Conservation (phyloP, 768 basidiomycete genomes). For the Phaffia tasmanica region DNA sequence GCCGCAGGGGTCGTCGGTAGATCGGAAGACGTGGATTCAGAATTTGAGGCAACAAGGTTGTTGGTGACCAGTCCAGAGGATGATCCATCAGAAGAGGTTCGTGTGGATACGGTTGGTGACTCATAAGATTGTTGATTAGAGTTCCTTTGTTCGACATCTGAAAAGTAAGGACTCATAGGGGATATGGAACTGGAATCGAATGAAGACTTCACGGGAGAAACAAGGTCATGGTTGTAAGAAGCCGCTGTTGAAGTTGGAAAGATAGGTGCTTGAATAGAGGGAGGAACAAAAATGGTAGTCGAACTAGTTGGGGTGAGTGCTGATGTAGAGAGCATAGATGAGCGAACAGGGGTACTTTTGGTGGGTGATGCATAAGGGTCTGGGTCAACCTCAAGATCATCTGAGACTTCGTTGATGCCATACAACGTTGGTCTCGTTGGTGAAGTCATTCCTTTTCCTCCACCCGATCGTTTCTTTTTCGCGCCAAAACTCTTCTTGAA, state of each 20-base stretch:
- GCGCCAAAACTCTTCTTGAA: slow-evolving; percentile 25
- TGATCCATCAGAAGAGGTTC: slow-evolving; percentile 11
- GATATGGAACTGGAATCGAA: slow-evolving; percentile 13
- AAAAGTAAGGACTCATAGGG: slow-evolving; percentile 17
- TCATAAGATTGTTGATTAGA: slow-evolving; percentile 28
- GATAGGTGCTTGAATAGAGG: background rate
- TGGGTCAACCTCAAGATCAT: slow-evolving; percentile 10
- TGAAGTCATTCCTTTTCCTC: background rate
- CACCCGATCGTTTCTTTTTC: slow-evolving; percentile 19
- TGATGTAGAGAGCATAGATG: slow-evolving; percentile 3
- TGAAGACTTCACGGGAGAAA: slow-evolving; percentile 15
- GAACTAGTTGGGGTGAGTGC: slow-evolving; percentile 2
- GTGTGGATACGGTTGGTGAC: slow-evolving; percentile 24
- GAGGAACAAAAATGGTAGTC: background rate
- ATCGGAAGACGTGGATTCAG: slow-evolving; percentile 23
- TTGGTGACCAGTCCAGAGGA: slow-evolving; percentile 4
- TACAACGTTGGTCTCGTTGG: background rate
- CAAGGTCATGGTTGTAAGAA: slow-evolving; percentile 5
- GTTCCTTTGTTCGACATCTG: slow-evolving; percentile 19
- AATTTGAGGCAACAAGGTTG: background rate
- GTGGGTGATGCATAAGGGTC: slow-evolving; percentile 19
- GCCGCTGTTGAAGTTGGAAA: background rate
- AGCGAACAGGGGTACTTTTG: too few relatives aligned
- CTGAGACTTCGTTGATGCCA: slow-evolving; percentile 1
- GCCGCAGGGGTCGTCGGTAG: slow-evolving; percentile 10